Conservation (phyloP, 257 asterid genomes). For the Thymus quinquecostatus region DNA sequence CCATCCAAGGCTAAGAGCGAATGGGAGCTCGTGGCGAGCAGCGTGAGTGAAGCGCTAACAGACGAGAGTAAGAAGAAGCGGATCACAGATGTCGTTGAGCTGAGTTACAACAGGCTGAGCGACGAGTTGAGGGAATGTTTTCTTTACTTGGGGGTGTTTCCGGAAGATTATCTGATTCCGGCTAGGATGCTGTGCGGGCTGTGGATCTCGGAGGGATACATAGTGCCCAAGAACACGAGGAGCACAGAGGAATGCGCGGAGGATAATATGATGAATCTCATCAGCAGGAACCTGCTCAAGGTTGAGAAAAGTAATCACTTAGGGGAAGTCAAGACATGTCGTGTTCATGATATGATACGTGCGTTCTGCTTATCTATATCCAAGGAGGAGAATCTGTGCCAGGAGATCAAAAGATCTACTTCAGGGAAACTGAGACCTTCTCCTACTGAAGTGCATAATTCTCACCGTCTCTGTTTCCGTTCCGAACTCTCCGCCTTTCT, state of each 20-base stretch:
- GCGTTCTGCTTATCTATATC: constrained; percentile 43
- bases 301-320: constrained; percentile 30
- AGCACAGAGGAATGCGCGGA: constrained; percentile 47
- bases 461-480: constrained; percentile 52
- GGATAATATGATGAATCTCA: constrained; percentile 40
- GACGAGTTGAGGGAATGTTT: constrained; percentile 47
- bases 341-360: constrained; percentile 50
- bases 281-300: constrained; percentile 49
- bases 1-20: neutral
- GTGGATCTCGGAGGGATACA: constrained; percentile 64
- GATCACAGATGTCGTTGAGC: constrained; percentile 30
- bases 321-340: constrained; percentile 52
- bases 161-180: constrained; percentile 38
- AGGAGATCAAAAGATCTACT: constrained; percentile 36
- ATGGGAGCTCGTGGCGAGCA: constrained; percentile 30
- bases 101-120: constrained; percentile 53
- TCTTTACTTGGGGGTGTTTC: constrained; percentile 52
- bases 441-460: constrained; percentile 16
- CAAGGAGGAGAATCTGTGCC: constrained; percentile 33
- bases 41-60: constrained; percentile 4
- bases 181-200: constrained; percentile 38
- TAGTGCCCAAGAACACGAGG: constrained; percentile 6
- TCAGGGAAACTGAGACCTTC: constrained; percentile 26
- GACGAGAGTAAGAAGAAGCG: neutral
- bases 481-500: constrained; percentile 36